These are phyloP conservation scores for Polyplosphaeria fusca DNA, from an alignment of 495 filamentous ascomycete species.

Conservation along the genomic window DNA sequence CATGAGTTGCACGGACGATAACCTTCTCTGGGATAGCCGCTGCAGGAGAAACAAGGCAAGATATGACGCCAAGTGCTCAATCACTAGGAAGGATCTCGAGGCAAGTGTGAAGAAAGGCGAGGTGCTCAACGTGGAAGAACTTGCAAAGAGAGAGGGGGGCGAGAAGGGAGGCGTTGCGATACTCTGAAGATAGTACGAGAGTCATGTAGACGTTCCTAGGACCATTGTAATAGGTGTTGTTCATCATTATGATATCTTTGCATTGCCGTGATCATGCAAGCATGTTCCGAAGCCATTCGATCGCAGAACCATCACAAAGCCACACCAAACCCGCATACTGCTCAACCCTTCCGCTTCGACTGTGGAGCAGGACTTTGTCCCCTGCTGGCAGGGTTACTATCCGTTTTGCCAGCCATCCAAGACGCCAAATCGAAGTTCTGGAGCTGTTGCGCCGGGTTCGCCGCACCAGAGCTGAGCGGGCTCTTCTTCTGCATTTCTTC, in stretches of 20 bases:
- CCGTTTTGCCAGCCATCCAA: conserved; percentile 65
- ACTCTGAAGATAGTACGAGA: background rate
- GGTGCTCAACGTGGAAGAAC: conserved; percentile 42
- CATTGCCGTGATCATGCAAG: no score
- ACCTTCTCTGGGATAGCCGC: conserved; percentile 39
- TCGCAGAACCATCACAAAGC: no score
- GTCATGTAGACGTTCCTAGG: no score
- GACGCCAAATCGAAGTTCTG: conserved; percentile 83
- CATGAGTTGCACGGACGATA: conserved; percentile 45
- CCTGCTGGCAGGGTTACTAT: conserved; percentile 4
- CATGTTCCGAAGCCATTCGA: no score
- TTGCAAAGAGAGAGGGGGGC: conserved; percentile 36
- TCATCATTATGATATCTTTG: no score
- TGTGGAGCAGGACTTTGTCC: conserved; percentile 15
- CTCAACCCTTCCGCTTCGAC: conserved; percentile 25
- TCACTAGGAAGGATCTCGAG: conserved; percentile 41
- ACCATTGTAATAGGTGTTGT: no score
- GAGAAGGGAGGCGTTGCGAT: conserved; percentile 4
- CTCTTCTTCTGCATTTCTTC: conserved; percentile 80
- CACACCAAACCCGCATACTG: no score
- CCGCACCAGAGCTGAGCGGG: conserved; percentile 53
- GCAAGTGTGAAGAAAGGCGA: conserved; percentile 37
- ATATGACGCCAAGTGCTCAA: conserved; percentile 42
- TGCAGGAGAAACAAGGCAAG: conserved; percentile 31
- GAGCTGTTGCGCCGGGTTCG: conserved; percentile 47